phyloP scores from a whole-genome alignment of 2,329 filamentous ascomycete species.

The Sporothrix curviconia region DNA sequence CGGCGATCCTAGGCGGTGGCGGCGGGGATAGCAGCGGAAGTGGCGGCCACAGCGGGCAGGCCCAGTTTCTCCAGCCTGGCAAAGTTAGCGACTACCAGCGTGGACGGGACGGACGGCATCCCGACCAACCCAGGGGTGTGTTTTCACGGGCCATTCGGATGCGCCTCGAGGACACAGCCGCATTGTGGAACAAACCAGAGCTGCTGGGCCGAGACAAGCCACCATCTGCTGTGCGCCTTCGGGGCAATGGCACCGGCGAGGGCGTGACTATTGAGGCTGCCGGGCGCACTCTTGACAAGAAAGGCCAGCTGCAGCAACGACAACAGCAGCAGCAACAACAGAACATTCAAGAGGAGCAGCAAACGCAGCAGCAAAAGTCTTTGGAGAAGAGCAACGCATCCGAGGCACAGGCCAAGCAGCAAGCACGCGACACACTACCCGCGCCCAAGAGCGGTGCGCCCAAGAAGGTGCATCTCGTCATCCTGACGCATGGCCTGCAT shows the following conservation, averaged over 20 bases:
- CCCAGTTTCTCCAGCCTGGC: conserved; percentile 53
- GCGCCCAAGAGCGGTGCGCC: conserved; percentile 39
- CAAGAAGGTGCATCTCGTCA: conserved; percentile 81
- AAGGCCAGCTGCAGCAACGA: conserved; percentile 5
- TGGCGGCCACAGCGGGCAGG: conserved; percentile 5
- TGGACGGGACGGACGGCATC: conserved; percentile 52
- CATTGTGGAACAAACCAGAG: conserved; percentile 85
- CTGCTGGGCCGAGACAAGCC: conserved; percentile 40
- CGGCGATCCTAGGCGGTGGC: conserved; percentile 38
- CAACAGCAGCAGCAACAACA: conserved; percentile 13
- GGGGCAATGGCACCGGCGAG: neutral
- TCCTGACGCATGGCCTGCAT: conserved; percentile 90
- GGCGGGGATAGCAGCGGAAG: neutral
- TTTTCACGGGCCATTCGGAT: conserved; percentile 76
- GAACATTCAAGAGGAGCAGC: conserved; percentile 15
- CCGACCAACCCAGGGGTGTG: conserved; percentile 64
- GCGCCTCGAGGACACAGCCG: conserved; percentile 79
- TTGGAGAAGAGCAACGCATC: conserved; percentile 9
- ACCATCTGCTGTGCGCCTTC: conserved; percentile 13
- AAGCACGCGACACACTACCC: conserved; percentile 5
- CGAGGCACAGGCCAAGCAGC: conserved; percentile 17
- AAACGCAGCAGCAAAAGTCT: neutral
- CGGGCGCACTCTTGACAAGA: neutral
- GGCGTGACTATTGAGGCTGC: neutral
- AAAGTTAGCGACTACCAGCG: conserved; percentile 71